Evolutionary conservation across 805 yeast species (phyloP).

Genomic region (Kodamaea lidongshanica): DNA sequence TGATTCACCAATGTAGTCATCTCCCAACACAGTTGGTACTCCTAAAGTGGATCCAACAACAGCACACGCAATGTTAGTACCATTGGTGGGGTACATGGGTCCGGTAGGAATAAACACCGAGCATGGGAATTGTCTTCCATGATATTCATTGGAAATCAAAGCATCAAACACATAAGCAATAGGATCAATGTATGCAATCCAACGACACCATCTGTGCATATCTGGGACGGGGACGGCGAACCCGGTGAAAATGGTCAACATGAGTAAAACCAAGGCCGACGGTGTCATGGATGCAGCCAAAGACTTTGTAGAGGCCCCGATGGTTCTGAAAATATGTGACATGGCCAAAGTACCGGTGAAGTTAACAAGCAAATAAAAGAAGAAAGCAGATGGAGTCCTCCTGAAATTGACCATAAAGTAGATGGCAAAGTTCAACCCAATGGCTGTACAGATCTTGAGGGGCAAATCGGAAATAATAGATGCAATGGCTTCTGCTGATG

Average conservation of each 20-base stretch:
- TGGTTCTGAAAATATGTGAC: conserved; percentile 31
- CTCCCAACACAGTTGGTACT: conserved; percentile 17
- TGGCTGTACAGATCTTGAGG: conserved; percentile 38
- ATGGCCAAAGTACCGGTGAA: conserved; percentile 19
- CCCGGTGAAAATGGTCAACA: conserved; percentile 48
- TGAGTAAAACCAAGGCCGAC: conserved; percentile 44
- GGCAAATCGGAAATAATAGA: conserved; percentile 58
- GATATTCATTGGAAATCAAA: conserved; percentile 51
- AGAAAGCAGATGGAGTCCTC: conserved; percentile 18
- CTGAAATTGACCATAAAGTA: conserved; percentile 25
- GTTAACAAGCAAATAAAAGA: conserved; percentile 20
- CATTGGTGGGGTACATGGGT: conserved; percentile 18
- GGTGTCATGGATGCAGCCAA: conserved; percentile 55
- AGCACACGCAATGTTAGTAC: conserved; percentile 15
- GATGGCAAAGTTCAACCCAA: conserved; percentile 27
- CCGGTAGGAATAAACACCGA: conserved; percentile 44
- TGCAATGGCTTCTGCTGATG: conserved; percentile 68
- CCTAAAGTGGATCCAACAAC: conserved; percentile 19
- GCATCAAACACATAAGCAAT: conserved; percentile 54
- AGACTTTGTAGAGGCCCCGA: conserved; percentile 20
- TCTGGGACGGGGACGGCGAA: conserved; percentile 51
- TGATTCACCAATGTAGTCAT: conserved; percentile 27
- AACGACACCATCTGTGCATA: conserved; percentile 59
- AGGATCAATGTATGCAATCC: conserved; percentile 60
- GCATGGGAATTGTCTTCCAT: conserved; percentile 41